Evolutionary conservation across 2,329 filamentous ascomycete genomes (phyloP), one percentile per base, ranked within the genome.

Genomic region (Exophiala phaeomuriformis): DNA sequence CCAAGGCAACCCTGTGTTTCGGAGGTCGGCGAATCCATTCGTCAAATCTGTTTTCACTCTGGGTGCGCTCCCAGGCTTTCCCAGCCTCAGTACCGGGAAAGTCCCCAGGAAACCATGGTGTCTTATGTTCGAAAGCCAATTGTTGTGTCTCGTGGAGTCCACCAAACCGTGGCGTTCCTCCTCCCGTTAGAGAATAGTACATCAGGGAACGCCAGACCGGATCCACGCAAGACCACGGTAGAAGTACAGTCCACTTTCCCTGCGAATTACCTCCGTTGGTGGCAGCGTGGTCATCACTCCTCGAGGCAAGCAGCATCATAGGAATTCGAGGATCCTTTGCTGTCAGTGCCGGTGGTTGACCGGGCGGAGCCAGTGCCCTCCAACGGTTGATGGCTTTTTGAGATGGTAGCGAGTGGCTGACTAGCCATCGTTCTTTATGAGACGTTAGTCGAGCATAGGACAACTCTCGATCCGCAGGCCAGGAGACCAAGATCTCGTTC

Each of bases 181-280:
- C 90, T 1, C 83, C 86, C 0, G 83, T 86, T 0, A 94, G 75
- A 0, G 88, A 88, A 55, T 84, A 89, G 65, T 89, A 89, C 71
- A 95, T 85, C 9, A 97, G 71, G 44, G 82, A 83, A 63, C 91
- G 85, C 93, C 93, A 98, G 32, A 96, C 76, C 0, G 88, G 82
- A 35, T 82, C 75, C 35, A 97, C 85, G 63, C 88, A 95, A 66
- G 88, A 90, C 89, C 91, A 96, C 0, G 93, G 93, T 2, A 93
- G 77, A 28, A 97, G 75, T 1, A 97, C 67, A 0, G 84, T 93
- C 89, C 90, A 97, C 0, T 77, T 83, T 0, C 85, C 85, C 45
- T 85, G 82, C 1, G 75, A 72, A 44, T 77, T 78, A 72, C 63
- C 69, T 4, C 63, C 57, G n/a, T 62, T 7, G 71, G 67, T 6